Percentiles rank a stretch among this genome's conserved stretches.
phyloP scores from a whole-genome alignment of 805 yeast species.

The Scheffersomyces lignosus region DNA sequence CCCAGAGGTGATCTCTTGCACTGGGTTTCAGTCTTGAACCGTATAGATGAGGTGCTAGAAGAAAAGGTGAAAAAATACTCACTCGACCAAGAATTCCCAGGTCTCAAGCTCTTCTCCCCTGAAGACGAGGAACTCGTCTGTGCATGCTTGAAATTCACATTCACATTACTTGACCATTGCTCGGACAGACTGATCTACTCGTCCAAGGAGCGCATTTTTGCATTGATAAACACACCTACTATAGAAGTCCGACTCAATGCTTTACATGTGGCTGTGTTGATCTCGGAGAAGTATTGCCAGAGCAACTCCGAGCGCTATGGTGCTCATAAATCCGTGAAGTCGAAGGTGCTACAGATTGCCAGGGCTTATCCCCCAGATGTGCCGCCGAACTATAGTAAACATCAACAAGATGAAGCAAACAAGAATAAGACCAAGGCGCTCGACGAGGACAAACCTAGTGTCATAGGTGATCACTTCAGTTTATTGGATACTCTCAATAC shows the following conservation, averaged over 20 bases:
- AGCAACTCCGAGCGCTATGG: slow-evolving; percentile 41
- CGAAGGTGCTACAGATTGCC: slow-evolving; percentile 53
- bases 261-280: slow-evolving; percentile 55
- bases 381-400: slow-evolving; percentile 34
- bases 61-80: slow-evolving; percentile 52
- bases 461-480: slow-evolving; percentile 42
- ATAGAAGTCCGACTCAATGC: slow-evolving; percentile 60
- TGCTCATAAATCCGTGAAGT: slow-evolving; percentile 45
- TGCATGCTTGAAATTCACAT: slow-evolving; percentile 61
- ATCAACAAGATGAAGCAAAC: slow-evolving; percentile 9
- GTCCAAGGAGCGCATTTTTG: slow-evolving; percentile 61
- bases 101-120: slow-evolving; percentile 42
- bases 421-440: slow-evolving; percentile 4
- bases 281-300: slow-evolving; percentile 61
- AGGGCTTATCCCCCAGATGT: slow-evolving; percentile 51
- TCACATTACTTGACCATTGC: slow-evolving; percentile 65
- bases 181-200: slow-evolving; percentile 65
- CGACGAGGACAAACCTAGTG: slow-evolving; percentile 17
- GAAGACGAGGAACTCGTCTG: slow-evolving; percentile 50
- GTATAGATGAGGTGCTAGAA: slow-evolving; percentile 69
- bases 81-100: slow-evolving; percentile 46
- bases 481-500: slow-evolving; percentile 46
- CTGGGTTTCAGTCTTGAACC: slow-evolving; percentile 76
- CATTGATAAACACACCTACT: slow-evolving; percentile 59
- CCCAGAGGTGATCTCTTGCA: slow-evolving; percentile 69